phyloP scores from a whole-genome alignment of 306 rosid species.

The Argentina anserina region DNA sequence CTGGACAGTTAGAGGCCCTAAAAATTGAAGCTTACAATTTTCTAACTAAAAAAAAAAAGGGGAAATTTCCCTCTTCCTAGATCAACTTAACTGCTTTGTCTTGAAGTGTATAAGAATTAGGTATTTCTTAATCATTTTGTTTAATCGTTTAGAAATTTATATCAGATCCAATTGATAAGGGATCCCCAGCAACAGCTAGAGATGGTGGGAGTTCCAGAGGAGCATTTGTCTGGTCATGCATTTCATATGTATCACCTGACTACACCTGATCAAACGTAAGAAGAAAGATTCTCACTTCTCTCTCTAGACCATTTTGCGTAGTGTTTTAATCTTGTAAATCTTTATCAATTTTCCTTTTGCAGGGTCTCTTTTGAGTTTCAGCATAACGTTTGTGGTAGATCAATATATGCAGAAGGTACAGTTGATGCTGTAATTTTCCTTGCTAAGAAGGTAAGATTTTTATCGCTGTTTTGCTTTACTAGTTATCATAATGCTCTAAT shows the following conservation, averaged over 20 bases:
- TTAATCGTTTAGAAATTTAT: slow-evolving; percentile 14
- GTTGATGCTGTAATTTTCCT: slow-evolving; percentile 80
- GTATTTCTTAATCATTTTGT: slow-evolving; percentile 16
- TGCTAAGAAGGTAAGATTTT: slow-evolving; percentile 64
- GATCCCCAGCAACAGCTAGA: slow-evolving; percentile 75
- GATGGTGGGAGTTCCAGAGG: slow-evolving; percentile 93
- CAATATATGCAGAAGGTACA: slow-evolving; percentile 93
- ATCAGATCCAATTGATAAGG: slow-evolving; percentile 71
- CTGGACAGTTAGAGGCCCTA: too few relatives aligned
- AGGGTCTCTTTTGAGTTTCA: slow-evolving; percentile 95
- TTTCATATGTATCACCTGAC: slow-evolving; percentile 86
- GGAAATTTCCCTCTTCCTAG: not conserved
- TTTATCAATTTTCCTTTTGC: slow-evolving; percentile 30
- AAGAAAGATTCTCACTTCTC: slow-evolving; percentile 16
- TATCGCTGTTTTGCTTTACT: slow-evolving; percentile 13
- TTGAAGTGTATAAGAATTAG: not conserved
- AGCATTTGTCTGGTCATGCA: slow-evolving; percentile 79
- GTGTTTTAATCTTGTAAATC: not conserved
- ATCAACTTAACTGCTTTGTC: not conserved
- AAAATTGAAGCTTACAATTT: not conserved
- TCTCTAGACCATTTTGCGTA: not conserved
- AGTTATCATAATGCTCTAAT: slow-evolving; percentile 3
- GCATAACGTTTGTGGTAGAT: slow-evolving; percentile 94
- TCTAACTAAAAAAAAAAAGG: not conserved
- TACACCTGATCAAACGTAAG: slow-evolving; percentile 76